These are phyloP conservation scores for Fagopyrum esculentum DNA, from an alignment of 148 eudicot species.

Conservation along the genomic window DNA sequence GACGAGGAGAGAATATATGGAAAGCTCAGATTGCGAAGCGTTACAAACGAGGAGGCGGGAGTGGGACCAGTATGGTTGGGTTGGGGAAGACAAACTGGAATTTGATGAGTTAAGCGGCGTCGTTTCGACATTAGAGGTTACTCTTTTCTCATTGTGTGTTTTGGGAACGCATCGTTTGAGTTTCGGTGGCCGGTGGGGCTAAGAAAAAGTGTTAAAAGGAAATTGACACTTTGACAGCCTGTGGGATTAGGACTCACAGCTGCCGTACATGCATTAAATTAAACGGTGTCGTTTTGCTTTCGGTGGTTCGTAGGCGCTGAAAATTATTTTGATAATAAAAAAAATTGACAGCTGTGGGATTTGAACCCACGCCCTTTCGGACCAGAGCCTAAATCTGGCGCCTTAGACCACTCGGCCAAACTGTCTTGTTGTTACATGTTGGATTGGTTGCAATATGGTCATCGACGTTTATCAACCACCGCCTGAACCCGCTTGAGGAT, in stretches of 20 bases:
- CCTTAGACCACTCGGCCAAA: conserved; percentile 54
- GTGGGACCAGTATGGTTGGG: neutral
- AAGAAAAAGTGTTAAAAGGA: too few relatives aligned
- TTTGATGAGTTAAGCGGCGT: neutral
- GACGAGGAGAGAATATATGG: neutral
- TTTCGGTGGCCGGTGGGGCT: neutral
- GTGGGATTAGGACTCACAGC: too few relatives aligned
- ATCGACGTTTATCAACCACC: too few relatives aligned
- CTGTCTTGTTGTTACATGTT: conserved; percentile 24
- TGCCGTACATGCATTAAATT: too few relatives aligned
- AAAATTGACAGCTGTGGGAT: conserved; percentile 63
- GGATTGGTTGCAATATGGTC: too few relatives aligned
- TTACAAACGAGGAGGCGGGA: conserved; percentile 7
- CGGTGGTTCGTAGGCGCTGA: neutral
- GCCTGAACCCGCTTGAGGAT: too few relatives aligned
- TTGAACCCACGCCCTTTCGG: conserved; percentile 80
- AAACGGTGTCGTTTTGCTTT: neutral
- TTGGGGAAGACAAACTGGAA: neutral
- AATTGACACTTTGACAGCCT: too few relatives aligned
- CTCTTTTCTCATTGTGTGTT: neutral
- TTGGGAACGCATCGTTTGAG: neutral
- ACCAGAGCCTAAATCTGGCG: conserved; percentile 53
- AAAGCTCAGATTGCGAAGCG: neutral
- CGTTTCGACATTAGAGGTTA: neutral
- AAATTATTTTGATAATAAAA: neutral